Percentiles rank a stretch among this genome's conserved stretches.
Conservation (phyloP, 306 rosid species). For the Trifolium dubium region DNA sequence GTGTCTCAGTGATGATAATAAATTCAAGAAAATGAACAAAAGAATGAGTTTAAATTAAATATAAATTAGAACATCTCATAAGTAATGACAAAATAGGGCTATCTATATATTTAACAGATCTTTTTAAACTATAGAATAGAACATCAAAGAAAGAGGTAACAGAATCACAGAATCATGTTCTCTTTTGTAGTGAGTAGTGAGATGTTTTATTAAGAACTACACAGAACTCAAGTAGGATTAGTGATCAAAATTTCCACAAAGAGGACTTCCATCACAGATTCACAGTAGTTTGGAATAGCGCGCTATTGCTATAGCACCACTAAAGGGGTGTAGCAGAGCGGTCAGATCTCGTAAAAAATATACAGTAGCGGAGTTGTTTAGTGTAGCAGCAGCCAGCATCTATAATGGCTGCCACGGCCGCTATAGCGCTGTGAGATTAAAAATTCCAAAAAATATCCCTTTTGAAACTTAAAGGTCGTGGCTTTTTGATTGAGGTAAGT, state of each 20-base stretch:
- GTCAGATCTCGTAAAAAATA: neutral
- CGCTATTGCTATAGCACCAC: neutral
- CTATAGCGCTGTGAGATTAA: neutral
- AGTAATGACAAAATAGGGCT: neutral
- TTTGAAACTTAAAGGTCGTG: neutral
- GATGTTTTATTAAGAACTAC: neutral
- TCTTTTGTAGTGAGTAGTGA: neutral
- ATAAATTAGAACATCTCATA: too few relatives aligned
- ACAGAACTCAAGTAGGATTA: neutral
- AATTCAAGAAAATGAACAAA: too few relatives aligned
- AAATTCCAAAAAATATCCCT: neutral
- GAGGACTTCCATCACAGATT: neutral
- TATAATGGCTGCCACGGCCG: neutral
- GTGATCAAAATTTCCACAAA: neutral
- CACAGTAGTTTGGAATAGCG: neutral
- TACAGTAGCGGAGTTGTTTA: neutral
- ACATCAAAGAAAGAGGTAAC: neutral
- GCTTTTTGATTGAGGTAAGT: neutral
- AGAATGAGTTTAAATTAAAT: too few relatives aligned
- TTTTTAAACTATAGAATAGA: neutral
- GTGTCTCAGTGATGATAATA: too few relatives aligned
- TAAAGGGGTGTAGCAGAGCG: neutral
- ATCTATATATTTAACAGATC: neutral
- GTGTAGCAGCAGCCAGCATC: neutral
- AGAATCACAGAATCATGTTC: constrained; percentile 3